These are phyloP conservation scores for Solanum infundibuliforme DNA, from an alignment of 257 asterid genomes.

Conservation along the genomic window DNA sequence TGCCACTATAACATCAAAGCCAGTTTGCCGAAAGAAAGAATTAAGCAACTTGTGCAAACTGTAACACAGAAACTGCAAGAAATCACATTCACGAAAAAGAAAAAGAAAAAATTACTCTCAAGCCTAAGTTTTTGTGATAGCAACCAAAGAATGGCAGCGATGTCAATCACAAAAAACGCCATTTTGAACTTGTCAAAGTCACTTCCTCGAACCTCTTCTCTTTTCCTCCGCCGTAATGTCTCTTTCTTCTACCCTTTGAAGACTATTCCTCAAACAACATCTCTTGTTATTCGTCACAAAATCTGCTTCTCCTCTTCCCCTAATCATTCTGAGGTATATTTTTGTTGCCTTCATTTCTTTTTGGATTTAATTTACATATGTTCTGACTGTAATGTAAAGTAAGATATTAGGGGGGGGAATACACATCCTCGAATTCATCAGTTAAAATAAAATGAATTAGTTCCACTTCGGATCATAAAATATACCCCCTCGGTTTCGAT, in stretches of 20 bases:
- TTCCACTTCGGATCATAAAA: too few species aligned
- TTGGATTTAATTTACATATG: too few species aligned
- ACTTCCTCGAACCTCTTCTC: conserved; percentile 21
- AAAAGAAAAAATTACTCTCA: too few species aligned
- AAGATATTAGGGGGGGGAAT: too few species aligned
- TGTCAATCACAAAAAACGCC: conserved; percentile 24
- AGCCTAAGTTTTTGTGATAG: not conserved
- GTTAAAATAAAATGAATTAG: too few species aligned
- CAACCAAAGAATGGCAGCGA: conserved; percentile 43
- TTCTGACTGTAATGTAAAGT: too few species aligned
- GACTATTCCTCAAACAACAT: conserved; percentile 22
- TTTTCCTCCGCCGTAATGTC: not conserved
- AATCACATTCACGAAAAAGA: not conserved
- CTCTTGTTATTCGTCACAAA: conserved; percentile 23
- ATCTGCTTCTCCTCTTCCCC: conserved; percentile 52
- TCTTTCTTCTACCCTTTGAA: conserved; percentile 24
- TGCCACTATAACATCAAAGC: not conserved
- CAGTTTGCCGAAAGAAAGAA: not conserved
- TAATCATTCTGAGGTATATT: conserved; percentile 26
- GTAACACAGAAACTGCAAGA: not conserved
- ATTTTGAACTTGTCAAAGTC: conserved; percentile 33
- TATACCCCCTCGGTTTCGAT: too few species aligned
- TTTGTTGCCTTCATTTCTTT: too few species aligned
- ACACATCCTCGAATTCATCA: too few species aligned
- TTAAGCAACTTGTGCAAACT: not conserved